Evolutionary conservation across 176 grass and related monocot genomes (phyloP).

Genomic region (Aegilops bicornis): DNA sequence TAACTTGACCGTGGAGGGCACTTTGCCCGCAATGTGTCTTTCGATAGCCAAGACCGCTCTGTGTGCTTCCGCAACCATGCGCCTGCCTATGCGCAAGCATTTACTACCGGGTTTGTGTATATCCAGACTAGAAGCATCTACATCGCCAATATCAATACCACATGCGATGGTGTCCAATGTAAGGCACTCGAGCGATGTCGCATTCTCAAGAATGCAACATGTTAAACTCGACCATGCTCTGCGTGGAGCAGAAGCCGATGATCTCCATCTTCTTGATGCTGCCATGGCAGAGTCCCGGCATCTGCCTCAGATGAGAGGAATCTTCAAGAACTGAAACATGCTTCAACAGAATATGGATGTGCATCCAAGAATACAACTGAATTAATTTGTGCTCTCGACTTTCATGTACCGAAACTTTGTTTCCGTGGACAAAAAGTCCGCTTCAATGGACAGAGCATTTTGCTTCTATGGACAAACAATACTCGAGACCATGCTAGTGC

Average conservation of each 20-base stretch:
- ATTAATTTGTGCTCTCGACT: too few species aligned
- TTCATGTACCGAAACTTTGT: too few species aligned
- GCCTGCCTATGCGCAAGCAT: background rate
- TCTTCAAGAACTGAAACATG: conserved; percentile 2
- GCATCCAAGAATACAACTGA: too few species aligned
- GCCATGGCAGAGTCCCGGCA: background rate
- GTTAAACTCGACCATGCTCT: too few species aligned
- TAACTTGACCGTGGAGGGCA: background rate
- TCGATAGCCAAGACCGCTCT: background rate
- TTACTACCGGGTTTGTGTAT: background rate
- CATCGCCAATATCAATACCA: background rate
- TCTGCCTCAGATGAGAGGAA: background rate
- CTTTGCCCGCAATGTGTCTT: background rate
- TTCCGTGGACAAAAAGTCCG: too few species aligned
- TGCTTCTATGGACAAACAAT: background rate
- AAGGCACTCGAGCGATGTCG: too few species aligned
- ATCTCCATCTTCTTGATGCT: too few species aligned
- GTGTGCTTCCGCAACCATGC: background rate
- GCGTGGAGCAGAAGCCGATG: too few species aligned
- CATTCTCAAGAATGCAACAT: too few species aligned
- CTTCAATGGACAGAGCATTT: too few species aligned
- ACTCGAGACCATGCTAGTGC: background rate
- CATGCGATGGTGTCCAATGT: too few species aligned
- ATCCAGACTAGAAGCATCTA: background rate
- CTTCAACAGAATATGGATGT: background rate